Percentiles rank a stretch among this genome's conserved stretches.
Conservation (phyloP, 2,329 filamentous ascomycete species). For the Xylogone sp. region DNA sequence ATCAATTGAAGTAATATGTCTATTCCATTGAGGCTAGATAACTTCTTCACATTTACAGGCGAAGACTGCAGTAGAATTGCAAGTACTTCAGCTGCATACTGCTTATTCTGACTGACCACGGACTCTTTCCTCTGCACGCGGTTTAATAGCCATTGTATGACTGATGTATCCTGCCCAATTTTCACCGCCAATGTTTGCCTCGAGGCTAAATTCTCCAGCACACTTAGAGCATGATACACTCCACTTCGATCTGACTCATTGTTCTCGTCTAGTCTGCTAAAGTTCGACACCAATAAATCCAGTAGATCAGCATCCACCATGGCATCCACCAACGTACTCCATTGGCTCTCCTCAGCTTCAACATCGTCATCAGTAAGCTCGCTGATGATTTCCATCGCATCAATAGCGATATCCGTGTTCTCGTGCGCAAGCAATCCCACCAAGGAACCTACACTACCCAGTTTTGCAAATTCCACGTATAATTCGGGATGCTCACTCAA, state of each 20-base stretch:
- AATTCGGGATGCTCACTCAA: constrained; percentile 82
- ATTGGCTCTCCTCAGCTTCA: constrained; percentile 73
- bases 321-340: constrained; percentile 70
- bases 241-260: constrained; percentile 73
- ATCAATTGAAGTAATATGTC: constrained; percentile 80
- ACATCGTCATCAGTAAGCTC: constrained; percentile 95
- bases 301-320: constrained; percentile 67
- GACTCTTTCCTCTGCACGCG: constrained; percentile 68
- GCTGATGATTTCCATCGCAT: constrained; percentile 80
- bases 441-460: constrained; percentile 69
- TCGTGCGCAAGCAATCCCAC: constrained; percentile 86
- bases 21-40: constrained; percentile 66
- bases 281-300: constrained; percentile 71
- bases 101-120: constrained; percentile 81
- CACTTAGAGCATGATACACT: constrained; percentile 78
- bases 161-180: constrained; percentile 63
- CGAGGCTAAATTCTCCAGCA: constrained; percentile 84
- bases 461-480: constrained; percentile 73
- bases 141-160: constrained; percentile 74
- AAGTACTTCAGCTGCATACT: constrained; percentile 88
- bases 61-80: constrained; percentile 84
- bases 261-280: constrained; percentile 74
- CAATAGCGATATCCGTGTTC: constrained; percentile 95
- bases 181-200: constrained; percentile 63
- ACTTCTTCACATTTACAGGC: constrained; percentile 55